phyloP scores from a whole-genome alignment of 805 yeast species.

The Candida boidinii region DNA sequence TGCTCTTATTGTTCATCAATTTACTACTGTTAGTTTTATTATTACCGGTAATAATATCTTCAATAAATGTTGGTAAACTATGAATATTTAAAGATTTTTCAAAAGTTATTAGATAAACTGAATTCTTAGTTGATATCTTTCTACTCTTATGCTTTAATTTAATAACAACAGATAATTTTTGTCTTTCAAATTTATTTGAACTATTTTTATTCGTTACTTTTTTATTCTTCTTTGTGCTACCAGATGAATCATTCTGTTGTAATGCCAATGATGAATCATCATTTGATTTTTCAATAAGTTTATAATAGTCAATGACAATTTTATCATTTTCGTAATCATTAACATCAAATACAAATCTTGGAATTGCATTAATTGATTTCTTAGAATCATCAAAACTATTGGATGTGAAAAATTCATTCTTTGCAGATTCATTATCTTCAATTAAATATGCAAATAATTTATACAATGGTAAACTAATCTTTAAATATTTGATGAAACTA shows the following conservation, averaged over 20 bases:
- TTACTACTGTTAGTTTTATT: conserved; percentile 3
- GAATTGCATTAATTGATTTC: conserved; percentile 7
- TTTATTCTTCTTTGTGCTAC: conserved; percentile 1
- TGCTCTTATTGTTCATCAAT: conserved; percentile 10
- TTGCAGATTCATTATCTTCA: conserved; percentile 4
- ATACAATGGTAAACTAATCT: conserved; percentile 21
- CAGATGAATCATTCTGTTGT: conserved; percentile 12
- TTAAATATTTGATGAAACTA: conserved; percentile 19
- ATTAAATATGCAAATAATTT: conserved; percentile 10
- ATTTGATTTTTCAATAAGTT: conserved; percentile 11
- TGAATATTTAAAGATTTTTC: no score
- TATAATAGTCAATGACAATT: conserved; percentile 17
- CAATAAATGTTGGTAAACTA: conserved; percentile 2
- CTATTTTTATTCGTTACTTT: neutral
- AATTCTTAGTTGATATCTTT: conserved; percentile 10
- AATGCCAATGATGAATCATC: conserved; percentile 13
- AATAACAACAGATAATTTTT: conserved; percentile 4
- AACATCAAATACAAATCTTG: conserved; percentile 13
- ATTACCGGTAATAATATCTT: conserved; percentile 13
- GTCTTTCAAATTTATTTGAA: neutral
- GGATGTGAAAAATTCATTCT: conserved; percentile 7
- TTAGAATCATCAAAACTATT: conserved; percentile 8
- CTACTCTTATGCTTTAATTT: conserved; percentile 15
- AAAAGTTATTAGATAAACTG: conserved; percentile 14
- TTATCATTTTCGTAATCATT: conserved; percentile 14